These are phyloP conservation scores for Chlamydomonas reinhardtii DNA, from an alignment of 163 green algal species.

Conservation along the genomic window DNA sequence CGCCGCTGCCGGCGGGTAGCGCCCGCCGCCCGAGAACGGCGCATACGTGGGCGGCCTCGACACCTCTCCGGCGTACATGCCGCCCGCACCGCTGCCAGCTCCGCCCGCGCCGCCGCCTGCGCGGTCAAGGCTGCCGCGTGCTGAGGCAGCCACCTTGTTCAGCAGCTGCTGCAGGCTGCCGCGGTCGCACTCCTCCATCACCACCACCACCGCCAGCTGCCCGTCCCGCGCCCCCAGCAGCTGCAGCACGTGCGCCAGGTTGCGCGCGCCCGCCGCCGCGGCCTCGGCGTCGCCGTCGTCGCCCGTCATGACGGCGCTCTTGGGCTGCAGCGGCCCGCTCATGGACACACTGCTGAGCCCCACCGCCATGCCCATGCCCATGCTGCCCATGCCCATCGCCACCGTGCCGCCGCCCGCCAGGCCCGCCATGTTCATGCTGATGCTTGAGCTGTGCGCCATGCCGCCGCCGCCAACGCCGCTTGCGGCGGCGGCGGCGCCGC, in stretches of 20 bases:
- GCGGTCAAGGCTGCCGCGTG: not conserved
- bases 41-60: not conserved
- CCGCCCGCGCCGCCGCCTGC: not conserved
- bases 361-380: no score
- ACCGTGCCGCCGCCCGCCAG: no score
- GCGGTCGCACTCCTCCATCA: slow-evolving; percentile 48
- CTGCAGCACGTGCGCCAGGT: slow-evolving; percentile 35
- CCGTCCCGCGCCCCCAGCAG: slow-evolving; percentile 21
- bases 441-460: no score
- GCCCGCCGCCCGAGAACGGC: slow-evolving; percentile 28
- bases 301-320: slow-evolving; percentile 2
- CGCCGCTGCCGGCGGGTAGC: slow-evolving; percentile 8
- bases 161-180: slow-evolving; percentile 41
- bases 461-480: no score
- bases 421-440: no score
- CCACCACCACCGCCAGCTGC: slow-evolving; percentile 32
- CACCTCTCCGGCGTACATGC: no score
- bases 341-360: no score
- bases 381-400: not conserved
- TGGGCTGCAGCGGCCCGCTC: not conserved
- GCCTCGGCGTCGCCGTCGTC: slow-evolving; percentile 19
- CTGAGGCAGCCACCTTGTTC: not conserved
- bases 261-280: slow-evolving; percentile 8
- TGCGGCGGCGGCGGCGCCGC: no score
- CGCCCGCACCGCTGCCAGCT: not conserved